Evolutionary conservation across 352 stramenopile genomes (phyloP), one percentile per base, ranked within the genome.

Genomic region (Pilasporangium apinafurcum): DNA sequence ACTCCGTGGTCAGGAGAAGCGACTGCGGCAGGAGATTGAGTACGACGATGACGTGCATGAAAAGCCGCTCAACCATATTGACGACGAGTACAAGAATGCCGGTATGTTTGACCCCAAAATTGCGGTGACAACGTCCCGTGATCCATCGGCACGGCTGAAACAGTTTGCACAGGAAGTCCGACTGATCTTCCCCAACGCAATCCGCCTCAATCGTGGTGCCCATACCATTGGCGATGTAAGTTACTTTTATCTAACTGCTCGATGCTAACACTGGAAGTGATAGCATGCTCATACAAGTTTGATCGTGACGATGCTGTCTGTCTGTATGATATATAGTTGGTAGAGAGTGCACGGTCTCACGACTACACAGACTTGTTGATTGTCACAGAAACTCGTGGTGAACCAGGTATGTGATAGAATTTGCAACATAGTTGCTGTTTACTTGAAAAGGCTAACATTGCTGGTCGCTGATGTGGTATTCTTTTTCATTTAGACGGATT

Each of bases 111-210:
- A 99, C 66, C 97, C 96, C 26, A 97, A 98, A 49, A 84, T 99
- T 30, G 98, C 96, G 50, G 92, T 99, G 25, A 99, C 96, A 7
- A 99, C 97, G 31, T 98, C 89, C 36, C 93, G 95, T 28, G 89
- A 98, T 62, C 97, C 97, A 22, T 97, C 81, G 43, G 96, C 86
- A 37, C 91, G 97, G 12, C 80, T 99, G 22, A 99, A 99, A 65
- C 96, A 99, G 74, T 99, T 99, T 68, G 86, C 95, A n/a, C 98
- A 99, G 80, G 97, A 99, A 81, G 80, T 99, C 34, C 97, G 97
- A 25, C 71, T 98, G 22, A 91, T 99, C 37, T 95, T 99, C 60
- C 97, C 97, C 20, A 99, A 99, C 63, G 92, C 96, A 16, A 95
- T 98, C 32, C 72, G 96, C 17, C 84, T 99, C 27, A 99, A 99